Base-by-base conservation (phyloP, 2,329 filamentous ascomycete genomes). In the Magnaporthiopsis rhizophila region DNA sequence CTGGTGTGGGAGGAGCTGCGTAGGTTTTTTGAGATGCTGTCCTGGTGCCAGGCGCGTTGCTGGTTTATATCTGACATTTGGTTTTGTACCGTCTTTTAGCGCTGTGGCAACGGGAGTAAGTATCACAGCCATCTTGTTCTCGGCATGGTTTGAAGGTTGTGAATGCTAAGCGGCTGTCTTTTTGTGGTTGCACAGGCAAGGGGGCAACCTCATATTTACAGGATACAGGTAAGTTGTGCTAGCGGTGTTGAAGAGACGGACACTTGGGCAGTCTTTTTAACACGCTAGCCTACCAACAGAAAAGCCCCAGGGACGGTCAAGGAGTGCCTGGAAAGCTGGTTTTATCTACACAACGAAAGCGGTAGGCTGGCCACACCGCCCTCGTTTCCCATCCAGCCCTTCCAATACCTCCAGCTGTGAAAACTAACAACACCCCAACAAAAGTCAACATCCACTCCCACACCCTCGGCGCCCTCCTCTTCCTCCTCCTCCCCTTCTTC, bases 391-490 rank as follows among this genome's bases (percentile, higher is more conserved):
- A 7, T 11, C 45, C 9, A n/a, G 7, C 45, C 7, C 45, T 53
- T 11, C 18, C 15, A 1, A n/a, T 15, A 45, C 12, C 3, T 15
- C 18, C 21, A 7, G 45, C 45, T 3, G n/a, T n/a, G n/a, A 12
- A 8, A 8, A 36, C 34, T 36, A 36, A 36, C 34, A 12, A 8
- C 34, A 36, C n/a, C 34, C 45, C 12, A 53, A 53, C 21, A 53
- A 53, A 53, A 53, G 78, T 81, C 21, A 81, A 81, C 67, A 81
- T 82, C 24, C 78, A 74, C 65, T 80, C 79, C 1, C 80, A 81
- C 66, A 65, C 79, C 2, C 50, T 79, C 45, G 80, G 78, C 9
- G 72, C 75, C 2, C n/a, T 73, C 4, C 21, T 80, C 24, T 82
- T 81, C 69, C 59, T 75, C 11, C 65, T 66, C 13, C 67, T 80